Percentiles rank a stretch among this genome's conserved stretches.
phyloP scores from a whole-genome alignment of 106 monocot genomes.

The Chionographis japonica region DNA sequence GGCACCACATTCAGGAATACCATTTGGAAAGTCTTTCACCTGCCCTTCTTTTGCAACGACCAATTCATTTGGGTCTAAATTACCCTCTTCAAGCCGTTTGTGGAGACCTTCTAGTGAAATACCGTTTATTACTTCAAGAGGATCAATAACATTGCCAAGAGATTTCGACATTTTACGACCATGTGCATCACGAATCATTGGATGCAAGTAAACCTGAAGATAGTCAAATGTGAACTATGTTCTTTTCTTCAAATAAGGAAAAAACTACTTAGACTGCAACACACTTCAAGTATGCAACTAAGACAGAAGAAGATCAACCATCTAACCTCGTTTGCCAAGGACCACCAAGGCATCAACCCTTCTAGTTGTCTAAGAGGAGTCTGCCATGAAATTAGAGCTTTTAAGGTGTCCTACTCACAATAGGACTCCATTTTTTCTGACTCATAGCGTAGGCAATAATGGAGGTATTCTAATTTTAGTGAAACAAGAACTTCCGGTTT shows the following conservation, averaged over 20 bases:
- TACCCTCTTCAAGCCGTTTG: conserved; percentile 84
- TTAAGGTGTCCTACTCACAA: too few relatives aligned
- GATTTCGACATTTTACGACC: conserved; percentile 99
- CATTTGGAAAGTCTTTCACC: conserved; percentile 82
- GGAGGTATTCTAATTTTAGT: too few relatives aligned
- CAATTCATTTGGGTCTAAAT: conserved; percentile 80
- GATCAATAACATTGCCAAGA: conserved; percentile 95
- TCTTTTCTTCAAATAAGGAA: too few relatives aligned
- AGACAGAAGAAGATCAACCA: too few relatives aligned
- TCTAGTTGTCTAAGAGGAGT: too few relatives aligned
- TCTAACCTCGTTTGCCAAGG: too few relatives aligned
- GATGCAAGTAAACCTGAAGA: conserved; percentile 88
- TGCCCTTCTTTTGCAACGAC: conserved; percentile 78
- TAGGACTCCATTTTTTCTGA: too few relatives aligned
- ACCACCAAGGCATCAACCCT: too few relatives aligned
- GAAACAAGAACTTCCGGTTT: too few relatives aligned
- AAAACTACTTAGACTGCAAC: not conserved
- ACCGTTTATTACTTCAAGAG: conserved; percentile 99
- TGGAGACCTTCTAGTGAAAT: conserved; percentile 79
- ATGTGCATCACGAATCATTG: conserved; percentile 99
- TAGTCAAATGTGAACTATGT: not conserved
- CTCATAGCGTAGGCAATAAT: too few relatives aligned
- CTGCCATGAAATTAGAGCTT: too few relatives aligned
- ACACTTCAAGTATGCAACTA: too few relatives aligned
- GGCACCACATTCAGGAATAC: conserved; percentile 93